Base-by-base conservation (phyloP, 139 green algal species). In the Picochlorum sp. region DNA sequence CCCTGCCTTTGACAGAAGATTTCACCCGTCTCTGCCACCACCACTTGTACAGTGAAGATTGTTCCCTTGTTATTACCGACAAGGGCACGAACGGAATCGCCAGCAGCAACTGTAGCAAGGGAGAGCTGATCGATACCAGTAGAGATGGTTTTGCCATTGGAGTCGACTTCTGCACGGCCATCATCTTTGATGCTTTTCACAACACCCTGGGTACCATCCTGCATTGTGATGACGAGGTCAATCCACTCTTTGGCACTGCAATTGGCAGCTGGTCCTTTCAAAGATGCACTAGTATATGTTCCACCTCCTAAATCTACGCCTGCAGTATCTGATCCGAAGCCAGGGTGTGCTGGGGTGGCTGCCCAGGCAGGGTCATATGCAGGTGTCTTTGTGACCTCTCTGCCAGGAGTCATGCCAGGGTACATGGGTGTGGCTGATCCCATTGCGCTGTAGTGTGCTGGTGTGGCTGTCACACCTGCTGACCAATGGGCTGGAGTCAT, bases 401-500 rank as follows among this genome's bases (percentile, higher is more conserved):
- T 67, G 1, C 62, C 51, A 16, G 84, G 84, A 20, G 82, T 91
- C 70, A 85, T 84, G 58, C 63, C 66, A 9, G 83, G 80, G 57
- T 89, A 80, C 69, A 78, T 24, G 2, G 76, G 80, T 10, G 76
- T 86, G 16, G 66, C 49, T 21, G 50, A 41, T 37, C 30, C 56
- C 11, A 34, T 46, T 16, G 13, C 21, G 34, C 21, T 68, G 63
- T 73, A 62, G 44, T 82, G 73, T 45, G 62, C 57, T 45, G 78
- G 78, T 8, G 78, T 85, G 56, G 67, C 70, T 13, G 18, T 64
- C 23, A 66, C 67, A 49, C 76, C 76, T 18, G 38, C 38, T 30
- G 51, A 32, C 7, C 64, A 61, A 64, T 85, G 80, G 26, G 68
- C 49, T 2, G 77, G 78, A 7, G 75, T 82, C 28, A 63, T 59